Conservation (phyloP, 306 rosid genomes). For the Comarum palustre region DNA sequence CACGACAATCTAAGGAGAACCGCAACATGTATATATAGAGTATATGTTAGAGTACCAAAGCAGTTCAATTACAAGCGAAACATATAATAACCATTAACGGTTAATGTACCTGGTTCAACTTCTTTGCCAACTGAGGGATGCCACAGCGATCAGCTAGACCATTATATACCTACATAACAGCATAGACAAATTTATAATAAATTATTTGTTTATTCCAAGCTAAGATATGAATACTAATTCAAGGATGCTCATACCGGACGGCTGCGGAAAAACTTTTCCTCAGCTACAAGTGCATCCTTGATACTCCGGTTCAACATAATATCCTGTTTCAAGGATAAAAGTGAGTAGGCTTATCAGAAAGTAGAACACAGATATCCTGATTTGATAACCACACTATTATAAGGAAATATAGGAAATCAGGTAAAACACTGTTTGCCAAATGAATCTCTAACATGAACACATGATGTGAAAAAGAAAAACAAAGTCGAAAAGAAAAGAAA, state of each 20-base stretch:
- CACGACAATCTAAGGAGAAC: neutral
- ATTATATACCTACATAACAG: conserved; percentile 65
- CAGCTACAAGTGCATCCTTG: conserved; percentile 90
- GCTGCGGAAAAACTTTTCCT: conserved; percentile 84
- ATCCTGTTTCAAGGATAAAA: conserved; percentile 57
- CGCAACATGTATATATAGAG: neutral
- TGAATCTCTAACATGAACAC: neutral
- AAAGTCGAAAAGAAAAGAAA: neutral
- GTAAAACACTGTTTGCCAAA: neutral
- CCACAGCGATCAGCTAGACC: conserved; percentile 91
- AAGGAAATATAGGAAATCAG: neutral
- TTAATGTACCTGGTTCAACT: conserved; percentile 79
- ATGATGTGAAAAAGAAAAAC: neutral
- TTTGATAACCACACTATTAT: neutral
- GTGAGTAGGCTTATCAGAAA: conserved; percentile 28
- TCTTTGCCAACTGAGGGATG: conserved; percentile 92
- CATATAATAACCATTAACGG: neutral
- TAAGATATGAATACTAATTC: conserved; percentile 13
- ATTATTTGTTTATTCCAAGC: conserved; percentile 11
- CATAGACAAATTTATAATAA: conserved; percentile 20
- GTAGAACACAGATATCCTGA: conserved; percentile 8
- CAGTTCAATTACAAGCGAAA: neutral
- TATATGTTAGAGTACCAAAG: neutral
- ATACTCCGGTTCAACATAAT: conserved; percentile 75
- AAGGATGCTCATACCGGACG: conserved; percentile 72